Conservation (phyloP, 768 basidiomycete species). For the Kwoniella sp. region DNA sequence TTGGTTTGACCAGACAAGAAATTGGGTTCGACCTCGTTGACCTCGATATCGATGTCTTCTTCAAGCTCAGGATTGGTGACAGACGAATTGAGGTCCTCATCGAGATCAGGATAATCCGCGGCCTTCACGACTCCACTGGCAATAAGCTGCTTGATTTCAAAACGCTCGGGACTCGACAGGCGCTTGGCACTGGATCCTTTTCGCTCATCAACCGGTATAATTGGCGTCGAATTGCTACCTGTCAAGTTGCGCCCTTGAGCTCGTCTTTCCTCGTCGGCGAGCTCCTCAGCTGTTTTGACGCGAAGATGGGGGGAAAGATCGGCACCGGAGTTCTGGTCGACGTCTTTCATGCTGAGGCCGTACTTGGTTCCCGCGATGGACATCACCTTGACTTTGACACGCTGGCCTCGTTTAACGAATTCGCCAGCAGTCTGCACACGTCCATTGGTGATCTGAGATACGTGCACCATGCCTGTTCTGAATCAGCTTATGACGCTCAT, state of each 20-base stretch:
- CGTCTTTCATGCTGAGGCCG: conserved; percentile 95
- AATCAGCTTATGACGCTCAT: not conserved
- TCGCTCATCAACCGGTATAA: conserved; percentile 52
- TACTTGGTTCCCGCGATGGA: conserved; percentile 76
- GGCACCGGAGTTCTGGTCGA: conserved; percentile 80
- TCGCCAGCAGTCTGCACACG: conserved; percentile 84
- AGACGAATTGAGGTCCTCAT: conserved; percentile 43
- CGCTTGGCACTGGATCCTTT: conserved; percentile 68
- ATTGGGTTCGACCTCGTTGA: conserved; percentile 91
- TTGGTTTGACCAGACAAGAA: conserved; percentile 97
- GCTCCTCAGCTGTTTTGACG: conserved; percentile 88
- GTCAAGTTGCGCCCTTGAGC: conserved; percentile 61
- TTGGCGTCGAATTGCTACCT: conserved; percentile 81
- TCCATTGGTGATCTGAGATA: conserved; percentile 78
- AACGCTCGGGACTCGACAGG: conserved; percentile 90
- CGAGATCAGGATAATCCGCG: conserved; percentile 60
- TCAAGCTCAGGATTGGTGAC: conserved; percentile 73
- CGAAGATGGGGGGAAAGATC: conserved; percentile 93
- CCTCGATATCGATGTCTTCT: conserved; percentile 94
- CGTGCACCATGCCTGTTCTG: conserved; percentile 84
- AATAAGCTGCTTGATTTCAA: conserved; percentile 99
- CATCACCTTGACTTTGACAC: conserved; percentile 95
- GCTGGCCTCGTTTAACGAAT: conserved; percentile 74
- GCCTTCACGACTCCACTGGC: conserved; percentile 88
- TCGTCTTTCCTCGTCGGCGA: conserved; percentile 69